Evolutionary conservation across 2,329 filamentous ascomycete species (phyloP), one percentile per base, ranked within the genome.

Genomic region (Ophioceras dolichostomum): DNA sequence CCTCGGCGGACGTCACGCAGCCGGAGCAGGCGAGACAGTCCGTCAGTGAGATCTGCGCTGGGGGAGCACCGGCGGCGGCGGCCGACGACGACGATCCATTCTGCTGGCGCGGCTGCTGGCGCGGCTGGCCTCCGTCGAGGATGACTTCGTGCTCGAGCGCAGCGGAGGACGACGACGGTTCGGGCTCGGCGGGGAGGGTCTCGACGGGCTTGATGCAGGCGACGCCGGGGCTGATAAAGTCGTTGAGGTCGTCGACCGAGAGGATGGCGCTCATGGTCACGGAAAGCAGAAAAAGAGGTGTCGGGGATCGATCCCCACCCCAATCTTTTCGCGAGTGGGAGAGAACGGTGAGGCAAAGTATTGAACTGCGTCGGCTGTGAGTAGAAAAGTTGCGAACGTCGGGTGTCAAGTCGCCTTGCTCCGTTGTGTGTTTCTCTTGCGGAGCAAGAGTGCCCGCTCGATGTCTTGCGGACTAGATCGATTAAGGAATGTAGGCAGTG

Each of bases 231-330:
- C 84, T 91, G 56, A 98, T 98, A 65, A 98, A 98, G 68, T 98
- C 91, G 68, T 98, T 98, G 43, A 98, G 70, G 58, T 95, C 88
- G 66, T 98, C 89, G 52, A 83, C 81, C 39, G 88, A 96, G 51
- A 98, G 81, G 52, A 98, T 98, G 44, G 91, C 91, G 56, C 87
- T 94, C 91, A 98, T 98, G n/a, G n/a, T n/a, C n/a, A n/a, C n/a
- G n/a, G n/a, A n/a, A n/a, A n/a, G n/a, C n/a, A n/a, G n/a, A n/a
- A n/a, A n/a, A n/a, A n/a, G n/a, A n/a, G n/a, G n/a, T n/a, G n/a
- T n/a, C n/a, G n/a, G n/a, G n/a, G n/a, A n/a, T n/a, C n/a, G n/a
- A n/a, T n/a, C n/a, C n/a, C n/a, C n/a, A n/a, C n/a, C n/a, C n/a
- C n/a, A n/a, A n/a, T n/a, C n/a, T n/a, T n/a, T n/a, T n/a, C n/a